phyloP scores from a whole-genome alignment of 495 filamentous ascomycete species.

The Pyrenula massariospora region DNA sequence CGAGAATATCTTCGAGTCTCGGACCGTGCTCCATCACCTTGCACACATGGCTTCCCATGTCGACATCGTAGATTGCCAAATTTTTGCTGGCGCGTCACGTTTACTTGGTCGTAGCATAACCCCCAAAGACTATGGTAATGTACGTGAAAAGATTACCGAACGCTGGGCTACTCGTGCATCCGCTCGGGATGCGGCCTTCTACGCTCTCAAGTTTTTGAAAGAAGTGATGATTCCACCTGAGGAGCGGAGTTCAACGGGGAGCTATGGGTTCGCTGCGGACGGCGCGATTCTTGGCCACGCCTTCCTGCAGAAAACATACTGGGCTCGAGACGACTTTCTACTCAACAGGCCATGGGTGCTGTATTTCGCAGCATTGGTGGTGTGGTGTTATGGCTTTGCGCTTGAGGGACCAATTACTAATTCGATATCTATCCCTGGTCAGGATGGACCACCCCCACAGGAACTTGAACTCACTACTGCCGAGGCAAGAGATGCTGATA shows the following conservation, averaged over 20 bases:
- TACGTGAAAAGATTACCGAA: constrained; percentile 74
- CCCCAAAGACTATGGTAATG: constrained; percentile 64
- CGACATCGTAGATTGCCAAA: constrained; percentile 94
- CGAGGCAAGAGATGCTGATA: constrained; percentile 60
- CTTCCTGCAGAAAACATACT: constrained; percentile 37
- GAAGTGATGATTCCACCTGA: constrained; percentile 59
- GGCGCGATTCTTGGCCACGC: constrained; percentile 11
- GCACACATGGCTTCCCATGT: constrained; percentile 99
- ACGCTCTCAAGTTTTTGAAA: constrained; percentile 77
- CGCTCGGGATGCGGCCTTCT: constrained; percentile 87
- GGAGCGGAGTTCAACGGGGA: constrained; percentile 12
- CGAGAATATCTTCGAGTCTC: constrained; percentile 73
- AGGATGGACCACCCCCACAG: constrained; percentile 21
- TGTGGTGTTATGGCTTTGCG: constrained; percentile 93
- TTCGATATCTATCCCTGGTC: neutral
- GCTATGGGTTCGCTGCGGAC: constrained; percentile 15
- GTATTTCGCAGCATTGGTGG: constrained; percentile 82
- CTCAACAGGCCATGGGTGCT: constrained; percentile 96
- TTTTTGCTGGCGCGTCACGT: constrained; percentile 78
- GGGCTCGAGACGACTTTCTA: constrained; percentile 78
- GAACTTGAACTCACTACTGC: constrained; percentile 27
- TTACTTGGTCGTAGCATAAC: constrained; percentile 81
- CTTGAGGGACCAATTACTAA: constrained; percentile 64
- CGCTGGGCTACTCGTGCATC: constrained; percentile 87
- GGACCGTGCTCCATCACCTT: constrained; percentile 81